Evolutionary conservation across 2,329 filamentous ascomycete species (phyloP).

Genomic region (Calonectria crousiana): DNA sequence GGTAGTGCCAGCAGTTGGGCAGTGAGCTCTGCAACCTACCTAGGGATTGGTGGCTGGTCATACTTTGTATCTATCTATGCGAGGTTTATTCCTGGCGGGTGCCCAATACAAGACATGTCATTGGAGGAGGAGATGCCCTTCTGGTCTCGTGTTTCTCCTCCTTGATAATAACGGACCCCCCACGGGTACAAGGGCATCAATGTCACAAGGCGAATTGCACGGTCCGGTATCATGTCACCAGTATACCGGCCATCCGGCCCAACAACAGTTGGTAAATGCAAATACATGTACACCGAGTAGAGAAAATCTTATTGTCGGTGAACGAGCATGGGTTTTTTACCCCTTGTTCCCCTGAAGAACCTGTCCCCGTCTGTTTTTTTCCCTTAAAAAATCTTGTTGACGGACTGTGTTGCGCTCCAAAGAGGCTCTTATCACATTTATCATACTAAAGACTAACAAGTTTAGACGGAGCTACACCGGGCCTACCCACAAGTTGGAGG

Average conservation of each 20-base stretch:
- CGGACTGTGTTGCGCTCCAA: background rate
- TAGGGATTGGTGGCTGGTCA: background rate
- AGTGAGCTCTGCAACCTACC: background rate
- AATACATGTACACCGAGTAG: constrained; percentile 23
- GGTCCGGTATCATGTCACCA: constrained; percentile 46
- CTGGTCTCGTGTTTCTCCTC: constrained; percentile 18
- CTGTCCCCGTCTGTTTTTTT: background rate
- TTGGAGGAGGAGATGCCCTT: constrained; percentile 27
- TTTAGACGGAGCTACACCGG: constrained; percentile 4
- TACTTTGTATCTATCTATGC: constrained; percentile 7
- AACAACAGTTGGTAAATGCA: constrained; percentile 7
- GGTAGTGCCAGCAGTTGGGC: background rate
- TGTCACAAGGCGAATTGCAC: constrained; percentile 39
- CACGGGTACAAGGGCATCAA: constrained; percentile 33
- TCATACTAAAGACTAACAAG: background rate
- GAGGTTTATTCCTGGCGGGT: background rate
- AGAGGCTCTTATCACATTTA: constrained; percentile 2
- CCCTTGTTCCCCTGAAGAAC: background rate
- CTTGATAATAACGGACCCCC: constrained; percentile 24
- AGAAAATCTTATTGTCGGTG: constrained; percentile 30
- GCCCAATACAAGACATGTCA: background rate
- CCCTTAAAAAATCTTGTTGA: background rate
- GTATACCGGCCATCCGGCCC: constrained; percentile 33
- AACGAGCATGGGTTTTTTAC: constrained; percentile 21
- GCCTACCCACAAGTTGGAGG: constrained; percentile 17